These are phyloP conservation scores for Lasiodiplodia theobromae DNA, from an alignment of 2,329 filamentous ascomycete genomes.

Conservation along the genomic window DNA sequence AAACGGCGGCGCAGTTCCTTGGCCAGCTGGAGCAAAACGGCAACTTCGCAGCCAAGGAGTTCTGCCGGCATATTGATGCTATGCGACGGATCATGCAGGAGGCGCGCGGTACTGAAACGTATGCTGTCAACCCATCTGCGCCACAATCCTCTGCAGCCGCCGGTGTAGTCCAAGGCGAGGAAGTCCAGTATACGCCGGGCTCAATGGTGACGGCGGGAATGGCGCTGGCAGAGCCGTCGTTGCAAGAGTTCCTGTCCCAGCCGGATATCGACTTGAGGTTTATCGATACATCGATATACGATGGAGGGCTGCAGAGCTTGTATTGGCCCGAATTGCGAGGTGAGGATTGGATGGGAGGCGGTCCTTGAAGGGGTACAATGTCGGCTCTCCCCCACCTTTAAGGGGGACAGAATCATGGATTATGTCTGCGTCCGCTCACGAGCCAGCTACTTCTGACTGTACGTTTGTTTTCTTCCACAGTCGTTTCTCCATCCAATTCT, in stretches of 20 bases:
- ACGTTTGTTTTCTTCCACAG: not conserved
- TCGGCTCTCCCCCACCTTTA: not conserved
- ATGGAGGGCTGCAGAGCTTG: conserved; percentile 31
- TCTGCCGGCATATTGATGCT: conserved; percentile 34
- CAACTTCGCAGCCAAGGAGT: conserved; percentile 34
- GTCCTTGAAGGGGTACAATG: not conserved
- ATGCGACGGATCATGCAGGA: conserved; percentile 32
- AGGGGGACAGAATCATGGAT: not conserved
- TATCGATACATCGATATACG: conserved; percentile 33
- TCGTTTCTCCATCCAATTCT: conserved; percentile 32
- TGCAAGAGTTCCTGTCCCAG: conserved; percentile 34
- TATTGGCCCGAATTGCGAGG: conserved; percentile 33
- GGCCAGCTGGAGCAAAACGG: conserved; percentile 33
- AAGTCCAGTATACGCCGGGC: conserved; percentile 14
- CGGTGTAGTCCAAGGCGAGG: conserved; percentile 6
- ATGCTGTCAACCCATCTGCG: not conserved
- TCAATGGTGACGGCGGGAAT: conserved; percentile 34
- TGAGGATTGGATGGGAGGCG: conserved; percentile 14
- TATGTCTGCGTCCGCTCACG: not conserved
- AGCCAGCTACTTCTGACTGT: not conserved
- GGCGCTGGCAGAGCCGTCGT: conserved; percentile 34
- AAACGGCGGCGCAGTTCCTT: conserved; percentile 33
- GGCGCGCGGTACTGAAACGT: not conserved
- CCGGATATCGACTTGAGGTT: conserved; percentile 32
- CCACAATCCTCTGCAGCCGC: not conserved